Evolutionary conservation across 2,329 filamentous ascomycete species (phyloP), one percentile per base, ranked within the genome.

Genomic region (Trichoderma semiorbis): DNA sequence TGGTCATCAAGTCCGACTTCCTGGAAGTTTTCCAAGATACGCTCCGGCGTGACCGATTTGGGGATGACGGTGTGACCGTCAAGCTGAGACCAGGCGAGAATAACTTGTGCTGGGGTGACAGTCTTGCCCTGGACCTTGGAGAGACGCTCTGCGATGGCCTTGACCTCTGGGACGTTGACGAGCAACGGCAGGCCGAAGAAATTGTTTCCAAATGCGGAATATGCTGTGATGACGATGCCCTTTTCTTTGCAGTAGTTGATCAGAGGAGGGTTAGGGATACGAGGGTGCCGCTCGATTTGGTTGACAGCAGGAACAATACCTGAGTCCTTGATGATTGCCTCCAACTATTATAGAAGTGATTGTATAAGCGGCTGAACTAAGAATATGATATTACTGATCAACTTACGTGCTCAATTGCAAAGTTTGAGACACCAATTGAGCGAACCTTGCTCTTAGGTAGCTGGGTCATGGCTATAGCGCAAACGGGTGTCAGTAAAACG

Each of bases 371-470:
- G n/a, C n/a, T n/a, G n/a, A n/a, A n/a, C n/a, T n/a, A n/a, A n/a
- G n/a, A n/a, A n/a, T n/a, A n/a, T n/a, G n/a, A n/a, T n/a, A n/a
- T n/a, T n/a, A n/a, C n/a, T n/a, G n/a, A 12, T 39, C 10, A 21
- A 58, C 57, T 69, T 63, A 69, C 67, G 28, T 69, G 69, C 34
- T 78, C 73, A 61, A 81, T 78, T 26, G 85, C 87, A 78, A 92
- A 93, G 85, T 93, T 93, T 80, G 90, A 92, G 74, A 93, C 90
- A 78, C 91, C 91, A 76, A 93, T 88, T 81, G 90, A 89, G 78
- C 86, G 86, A 74, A 87, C 88, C 79, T 91, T 91, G 75, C 82
- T 84, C 75, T 85, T 88, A 71, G 86, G 86, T 12, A 91, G 85
- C 80, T 88, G 82, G 73, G 87, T 87, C 78, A 89, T 78, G 62